phyloP scores from a whole-genome alignment of 164 flowering plant genomes.

The Umbellularia californica region DNA sequence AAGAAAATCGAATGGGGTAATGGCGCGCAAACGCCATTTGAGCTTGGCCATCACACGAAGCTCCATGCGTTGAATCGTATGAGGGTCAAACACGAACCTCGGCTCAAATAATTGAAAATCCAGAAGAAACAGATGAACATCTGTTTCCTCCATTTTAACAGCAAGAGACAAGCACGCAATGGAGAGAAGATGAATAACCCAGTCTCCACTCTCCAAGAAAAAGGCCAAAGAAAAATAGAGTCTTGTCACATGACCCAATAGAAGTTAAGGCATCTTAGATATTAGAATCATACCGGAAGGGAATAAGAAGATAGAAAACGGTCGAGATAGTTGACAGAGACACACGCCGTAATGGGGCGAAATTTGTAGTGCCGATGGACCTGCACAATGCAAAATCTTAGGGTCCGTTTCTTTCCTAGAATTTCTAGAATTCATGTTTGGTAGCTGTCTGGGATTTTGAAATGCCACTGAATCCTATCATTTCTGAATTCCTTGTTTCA shows the following conservation, averaged over 20 bases:
- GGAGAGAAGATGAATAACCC: constrained; percentile 65
- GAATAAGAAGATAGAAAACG: constrained; percentile 49
- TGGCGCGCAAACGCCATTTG: constrained; percentile 51
- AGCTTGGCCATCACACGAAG: constrained; percentile 48
- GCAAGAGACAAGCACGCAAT: constrained; percentile 71
- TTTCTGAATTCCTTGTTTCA: too few relatives aligned
- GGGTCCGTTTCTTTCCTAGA: neutral
- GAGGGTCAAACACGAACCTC: constrained; percentile 49
- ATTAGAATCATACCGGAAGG: constrained; percentile 34
- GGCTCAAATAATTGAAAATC: constrained; percentile 51
- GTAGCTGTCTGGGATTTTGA: too few relatives aligned
- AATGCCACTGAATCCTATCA: too few relatives aligned
- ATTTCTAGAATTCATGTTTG: too few relatives aligned
- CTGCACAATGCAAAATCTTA: constrained; percentile 23
- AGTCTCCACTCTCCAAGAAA: constrained; percentile 23
- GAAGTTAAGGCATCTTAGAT: too few relatives aligned
- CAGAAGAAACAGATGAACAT: constrained; percentile 38
- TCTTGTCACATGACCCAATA: constrained; percentile 1
- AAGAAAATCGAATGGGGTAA: constrained; percentile 60
- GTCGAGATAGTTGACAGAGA: constrained; percentile 63
- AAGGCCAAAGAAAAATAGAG: neutral
- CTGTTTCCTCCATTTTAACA: constrained; percentile 71
- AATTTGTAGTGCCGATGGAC: constrained; percentile 48
- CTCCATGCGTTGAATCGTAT: constrained; percentile 64
- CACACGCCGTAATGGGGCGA: constrained; percentile 52